Base-by-base conservation (phyloP, 2,329 filamentous ascomycete genomes). In the Cladosporium sp. region DNA sequence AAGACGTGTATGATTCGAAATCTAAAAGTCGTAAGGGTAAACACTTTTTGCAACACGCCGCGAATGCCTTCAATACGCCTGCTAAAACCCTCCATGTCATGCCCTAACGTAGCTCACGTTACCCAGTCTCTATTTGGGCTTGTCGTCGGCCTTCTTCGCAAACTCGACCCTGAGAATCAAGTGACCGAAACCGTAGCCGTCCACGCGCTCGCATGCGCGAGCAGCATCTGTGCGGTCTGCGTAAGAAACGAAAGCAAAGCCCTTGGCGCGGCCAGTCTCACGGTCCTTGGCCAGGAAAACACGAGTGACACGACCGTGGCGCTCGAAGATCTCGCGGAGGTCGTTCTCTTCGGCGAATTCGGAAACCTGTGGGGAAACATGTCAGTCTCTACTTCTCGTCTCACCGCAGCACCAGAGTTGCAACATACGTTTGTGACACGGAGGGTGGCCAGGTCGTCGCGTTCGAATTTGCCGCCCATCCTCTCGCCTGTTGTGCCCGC, bases 211-310 rank as follows among this genome's bases (percentile, higher is more conserved):
- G 83, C 92, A 96, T 49, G 95, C 95, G 83, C 91, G 91, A 73
- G 91, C 91, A 72, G 95, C 95, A 80, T 99, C 95, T 72, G 85
- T 81, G 72, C 95, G 86, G 79, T 99, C 95, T 67, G 90, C 91
- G 77, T 95, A 99, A 80, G 92, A 96, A 85, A 99, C 96, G 80
- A 99, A 99, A 29, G 96, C 96, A 79, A 99, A 99, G 69, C 95
- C 95, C 88, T 99, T 99, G 73, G 95, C 95, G 78, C 94, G 84
- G 68, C 93, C 92, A 49, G 95, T 99, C 75, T 99, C 95, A 78
- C 95, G 86, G 83, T 99, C 95, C 86, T 97, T 98, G 75, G 95
- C 95, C 75, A 99, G 82, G 86, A 99, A 99, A 60, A 99, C 95
- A 80, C 95, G 89, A 65, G 94, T 98, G 77, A 99, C 95, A 72